A percentile compares a stretch with the other conserved stretches of the same genome.
Evolutionary conservation across 768 basidiomycete species (phyloP).

Genomic region (Leccinum boreale): DNA sequence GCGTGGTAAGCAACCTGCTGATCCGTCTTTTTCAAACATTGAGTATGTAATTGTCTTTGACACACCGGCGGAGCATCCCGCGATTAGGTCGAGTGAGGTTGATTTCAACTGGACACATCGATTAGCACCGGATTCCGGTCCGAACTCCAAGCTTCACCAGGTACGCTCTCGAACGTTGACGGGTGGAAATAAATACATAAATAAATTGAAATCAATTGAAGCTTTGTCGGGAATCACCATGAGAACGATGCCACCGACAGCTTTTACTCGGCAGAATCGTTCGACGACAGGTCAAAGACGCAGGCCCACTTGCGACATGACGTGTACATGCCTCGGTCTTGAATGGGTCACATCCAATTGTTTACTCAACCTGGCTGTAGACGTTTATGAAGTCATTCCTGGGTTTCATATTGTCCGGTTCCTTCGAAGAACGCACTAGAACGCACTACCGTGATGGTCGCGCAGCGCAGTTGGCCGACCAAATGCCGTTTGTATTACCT

Average conservation of each 20-base stretch:
- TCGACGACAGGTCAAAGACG: not conserved
- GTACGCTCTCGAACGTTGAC: not conserved
- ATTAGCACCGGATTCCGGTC: not conserved
- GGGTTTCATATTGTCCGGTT: not conserved
- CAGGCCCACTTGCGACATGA: not conserved
- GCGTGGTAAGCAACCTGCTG: not conserved
- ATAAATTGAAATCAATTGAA: not conserved
- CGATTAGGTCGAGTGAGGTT: not conserved
- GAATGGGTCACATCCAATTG: not conserved
- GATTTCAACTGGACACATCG: not conserved
- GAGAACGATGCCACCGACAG: conserved; percentile 1
- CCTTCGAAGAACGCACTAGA: not conserved
- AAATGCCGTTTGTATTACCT: conserved; percentile 11
- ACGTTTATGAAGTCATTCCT: conserved; percentile 7
- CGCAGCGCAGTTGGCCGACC: not conserved
- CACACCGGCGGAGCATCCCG: not conserved
- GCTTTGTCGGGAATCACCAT: not conserved
- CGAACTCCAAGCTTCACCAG: not conserved
- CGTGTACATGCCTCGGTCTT: not conserved
- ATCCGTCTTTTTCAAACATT: not conserved
- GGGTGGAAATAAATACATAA: not conserved
- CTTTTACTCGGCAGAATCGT: conserved; percentile 1
- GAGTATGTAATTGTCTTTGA: not conserved
- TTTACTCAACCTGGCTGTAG: not conserved
- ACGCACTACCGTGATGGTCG: not conserved